Conservation (phyloP, 1,139 yeast species). For the Pichia terricola region DNA sequence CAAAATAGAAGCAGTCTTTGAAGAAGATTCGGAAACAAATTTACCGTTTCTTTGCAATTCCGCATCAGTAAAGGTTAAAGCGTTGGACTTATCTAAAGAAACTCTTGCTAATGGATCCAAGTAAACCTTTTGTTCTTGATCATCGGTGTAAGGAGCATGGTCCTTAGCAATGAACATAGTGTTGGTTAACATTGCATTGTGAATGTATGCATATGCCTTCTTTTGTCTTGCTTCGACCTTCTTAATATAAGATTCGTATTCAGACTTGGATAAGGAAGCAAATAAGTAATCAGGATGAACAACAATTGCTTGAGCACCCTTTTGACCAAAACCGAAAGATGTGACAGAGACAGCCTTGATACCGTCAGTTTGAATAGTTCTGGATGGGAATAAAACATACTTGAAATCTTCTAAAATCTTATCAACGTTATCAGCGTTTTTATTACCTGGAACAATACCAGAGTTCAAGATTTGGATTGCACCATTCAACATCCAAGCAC, state of each 20-base stretch:
- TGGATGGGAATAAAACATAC: slow-evolving; percentile 87
- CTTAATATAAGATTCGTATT: slow-evolving; percentile 58
- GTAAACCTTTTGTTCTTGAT: slow-evolving; percentile 81
- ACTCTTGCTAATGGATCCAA: slow-evolving; percentile 94
- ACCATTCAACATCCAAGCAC: slow-evolving; percentile 99
- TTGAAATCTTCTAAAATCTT: slow-evolving; percentile 71
- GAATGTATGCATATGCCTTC: slow-evolving; percentile 91
- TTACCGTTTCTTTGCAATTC: slow-evolving; percentile 29
- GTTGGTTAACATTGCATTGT: slow-evolving; percentile 87
- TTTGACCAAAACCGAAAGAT: slow-evolving; percentile 98
- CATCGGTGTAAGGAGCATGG: slow-evolving; percentile 83
- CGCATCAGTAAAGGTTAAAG: slow-evolving; percentile 40
- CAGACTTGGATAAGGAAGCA: slow-evolving; percentile 64
- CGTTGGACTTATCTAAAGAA: slow-evolving; percentile 36
- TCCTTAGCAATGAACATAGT: slow-evolving; percentile 89
- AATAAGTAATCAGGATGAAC: slow-evolving; percentile 90
- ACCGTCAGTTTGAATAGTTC: slow-evolving; percentile 91
- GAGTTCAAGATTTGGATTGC: slow-evolving; percentile 85
- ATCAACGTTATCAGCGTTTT: slow-evolving; percentile 97
- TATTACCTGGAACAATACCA: slow-evolving; percentile 97
- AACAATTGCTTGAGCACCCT: slow-evolving; percentile 93
- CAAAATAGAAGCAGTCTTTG: slow-evolving; percentile 35
- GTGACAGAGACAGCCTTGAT: slow-evolving; percentile 94
- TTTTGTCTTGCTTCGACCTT: slow-evolving; percentile 78
- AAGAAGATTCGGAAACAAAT: slow-evolving; percentile 28